Evolutionary conservation across 306 rosid genomes (phyloP).

Genomic region (Rosa persica): DNA sequence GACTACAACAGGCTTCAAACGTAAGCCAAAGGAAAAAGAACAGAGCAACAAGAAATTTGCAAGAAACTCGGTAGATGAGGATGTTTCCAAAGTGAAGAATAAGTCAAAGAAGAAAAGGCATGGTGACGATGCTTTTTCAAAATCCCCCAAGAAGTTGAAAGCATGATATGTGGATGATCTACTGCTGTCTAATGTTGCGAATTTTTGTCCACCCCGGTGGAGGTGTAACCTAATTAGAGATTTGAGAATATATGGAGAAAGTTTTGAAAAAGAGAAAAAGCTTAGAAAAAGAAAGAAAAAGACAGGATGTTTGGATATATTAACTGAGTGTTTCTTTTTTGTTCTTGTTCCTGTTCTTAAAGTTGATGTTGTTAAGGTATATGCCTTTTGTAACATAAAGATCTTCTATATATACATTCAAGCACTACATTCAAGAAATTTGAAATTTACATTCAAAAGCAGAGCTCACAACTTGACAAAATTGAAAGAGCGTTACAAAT

Average conservation of each 20-base stretch:
- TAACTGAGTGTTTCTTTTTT: slow-evolving; percentile 2
- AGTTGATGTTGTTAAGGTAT: slow-evolving; percentile 2
- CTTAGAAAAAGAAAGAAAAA: slow-evolving; percentile 1
- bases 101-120: slow-evolving; percentile 26
- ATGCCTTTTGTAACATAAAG: slow-evolving; percentile 8
- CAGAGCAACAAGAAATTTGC: slow-evolving; percentile 34
- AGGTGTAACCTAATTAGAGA: not conserved
- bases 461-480: slow-evolving; percentile 25
- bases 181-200: not conserved
- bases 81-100: slow-evolving; percentile 34
- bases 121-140: not conserved
- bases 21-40: slow-evolving; percentile 43
- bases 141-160: slow-evolving; percentile 9
- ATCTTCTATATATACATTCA: not conserved
- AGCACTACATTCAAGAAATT: slow-evolving; percentile 5
- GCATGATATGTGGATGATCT: slow-evolving; percentile 4
- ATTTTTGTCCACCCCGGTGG: not conserved
- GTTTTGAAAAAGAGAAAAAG: not conserved
- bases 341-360: not conserved
- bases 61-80: slow-evolving; percentile 32
- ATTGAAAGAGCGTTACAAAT: slow-evolving; percentile 34
- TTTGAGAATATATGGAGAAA: not conserved
- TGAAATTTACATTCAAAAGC: not conserved
- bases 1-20: slow-evolving; percentile 46
- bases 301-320: slow-evolving; percentile 7